Conservation (phyloP, 768 basidiomycete species). For the Hortiboletus campestris region DNA sequence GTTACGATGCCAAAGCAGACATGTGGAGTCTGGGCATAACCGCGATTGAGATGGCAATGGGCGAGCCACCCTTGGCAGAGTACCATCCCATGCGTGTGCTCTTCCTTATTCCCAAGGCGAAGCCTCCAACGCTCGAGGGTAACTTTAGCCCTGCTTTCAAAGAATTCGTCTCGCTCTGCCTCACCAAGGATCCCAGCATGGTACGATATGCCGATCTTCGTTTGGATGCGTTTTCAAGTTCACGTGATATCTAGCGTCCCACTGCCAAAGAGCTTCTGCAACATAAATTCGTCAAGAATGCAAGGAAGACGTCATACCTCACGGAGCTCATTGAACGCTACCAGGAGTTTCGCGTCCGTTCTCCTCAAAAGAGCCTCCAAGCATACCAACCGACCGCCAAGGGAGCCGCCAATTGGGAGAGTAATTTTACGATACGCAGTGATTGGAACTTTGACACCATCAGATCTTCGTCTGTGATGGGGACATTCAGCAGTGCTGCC, state of each 20-base stretch:
- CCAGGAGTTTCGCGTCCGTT: conserved; percentile 69
- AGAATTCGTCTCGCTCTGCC: conserved; percentile 85
- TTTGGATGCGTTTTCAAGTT: conserved; percentile 1
- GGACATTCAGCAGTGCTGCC: conserved; percentile 70
- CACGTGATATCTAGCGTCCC: conserved; percentile 61
- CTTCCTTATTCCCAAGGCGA: conserved; percentile 96
- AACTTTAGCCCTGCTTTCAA: conserved; percentile 84
- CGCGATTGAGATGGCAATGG: conserved; percentile 96
- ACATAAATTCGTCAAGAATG: conserved; percentile 87
- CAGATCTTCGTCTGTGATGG: conserved; percentile 68
- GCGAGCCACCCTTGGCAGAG: conserved; percentile 93
- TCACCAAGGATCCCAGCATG: conserved; percentile 86
- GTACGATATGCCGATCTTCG: conserved; percentile 42
- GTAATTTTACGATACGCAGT: conserved; percentile 73
- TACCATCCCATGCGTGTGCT: conserved; percentile 99
- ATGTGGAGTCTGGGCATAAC: conserved; percentile 99
- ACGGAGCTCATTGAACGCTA: conserved; percentile 87
- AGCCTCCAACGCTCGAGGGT: conserved; percentile 87
- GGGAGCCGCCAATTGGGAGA: conserved; percentile 65
- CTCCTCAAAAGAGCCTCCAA: conserved; percentile 55
- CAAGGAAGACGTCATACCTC: conserved; percentile 78
- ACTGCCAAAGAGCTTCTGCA: conserved; percentile 89
- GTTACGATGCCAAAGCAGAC: conserved; percentile 94
- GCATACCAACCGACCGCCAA: conserved; percentile 56
- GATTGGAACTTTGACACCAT: conserved; percentile 97